phyloP scores from a whole-genome alignment of 352 stramenopile species.

The Pythium rhizo-oryzae region DNA sequence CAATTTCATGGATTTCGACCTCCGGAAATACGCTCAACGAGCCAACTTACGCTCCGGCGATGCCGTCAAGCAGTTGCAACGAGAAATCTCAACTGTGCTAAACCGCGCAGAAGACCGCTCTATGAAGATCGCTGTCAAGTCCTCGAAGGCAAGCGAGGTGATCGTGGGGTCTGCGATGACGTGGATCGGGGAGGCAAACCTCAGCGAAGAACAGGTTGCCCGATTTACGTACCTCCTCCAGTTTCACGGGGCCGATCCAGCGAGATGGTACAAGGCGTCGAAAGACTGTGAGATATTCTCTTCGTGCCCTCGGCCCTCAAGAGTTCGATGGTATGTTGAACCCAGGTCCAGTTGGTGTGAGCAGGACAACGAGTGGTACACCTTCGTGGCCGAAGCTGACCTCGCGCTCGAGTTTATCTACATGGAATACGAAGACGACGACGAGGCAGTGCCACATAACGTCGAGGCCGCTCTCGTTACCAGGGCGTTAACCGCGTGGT shows the following conservation, averaged over 20 bases:
- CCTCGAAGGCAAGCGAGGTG: slow-evolving; percentile 1
- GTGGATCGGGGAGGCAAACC: not conserved
- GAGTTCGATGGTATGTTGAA: slow-evolving; percentile 31
- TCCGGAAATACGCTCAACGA: slow-evolving; percentile 13
- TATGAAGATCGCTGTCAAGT: not conserved
- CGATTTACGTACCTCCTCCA: slow-evolving; percentile 2
- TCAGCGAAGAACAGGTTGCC: not conserved
- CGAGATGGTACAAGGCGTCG: slow-evolving; percentile 22
- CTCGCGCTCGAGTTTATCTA: slow-evolving; percentile 32
- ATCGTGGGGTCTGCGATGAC: not conserved
- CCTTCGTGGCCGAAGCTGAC: slow-evolving; percentile 30
- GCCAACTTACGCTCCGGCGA: slow-evolving; percentile 15
- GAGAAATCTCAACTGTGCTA: slow-evolving; percentile 6
- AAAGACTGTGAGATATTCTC: slow-evolving; percentile 20
- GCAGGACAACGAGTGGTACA: slow-evolving; percentile 16
- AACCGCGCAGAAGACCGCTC: slow-evolving; percentile 6
- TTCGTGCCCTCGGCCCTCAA: not conserved
- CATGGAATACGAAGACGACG: slow-evolving; percentile 11
- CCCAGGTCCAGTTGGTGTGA: slow-evolving; percentile 7
- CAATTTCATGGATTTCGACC: slow-evolving; percentile 18
- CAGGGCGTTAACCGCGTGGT: slow-evolving; percentile 14
- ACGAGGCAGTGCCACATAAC: not conserved
- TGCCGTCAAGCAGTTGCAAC: slow-evolving; percentile 12
- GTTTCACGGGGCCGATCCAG: slow-evolving; percentile 8
- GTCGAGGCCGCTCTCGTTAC: not conserved